Evolutionary conservation across 352 stramenopile species (phyloP), one percentile per base, ranked within the genome.

Genomic region (Blastocystis hominis): DNA sequence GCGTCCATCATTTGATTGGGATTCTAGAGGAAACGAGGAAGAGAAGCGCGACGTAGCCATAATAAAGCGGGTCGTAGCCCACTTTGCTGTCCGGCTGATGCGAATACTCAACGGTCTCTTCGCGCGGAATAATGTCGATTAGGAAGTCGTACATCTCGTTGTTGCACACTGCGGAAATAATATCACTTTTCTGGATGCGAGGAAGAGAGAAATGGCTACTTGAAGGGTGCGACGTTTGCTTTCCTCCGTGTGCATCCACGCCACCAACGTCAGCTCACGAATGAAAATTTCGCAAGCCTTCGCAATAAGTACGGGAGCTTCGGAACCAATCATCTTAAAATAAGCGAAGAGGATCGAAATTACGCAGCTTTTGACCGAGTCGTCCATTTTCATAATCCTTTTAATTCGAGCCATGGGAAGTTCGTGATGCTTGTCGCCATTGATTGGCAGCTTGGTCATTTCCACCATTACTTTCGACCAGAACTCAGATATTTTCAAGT

Each of bases 221-320:
- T 97, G 93, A 59, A 97, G 90, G 80, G 93, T 97, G 56, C 94
- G 91, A n/a, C 94, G 92, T 90, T 97, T 96, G 91, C 94, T 95
- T 89, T 96, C 93, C 88, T 96, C 93, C 42, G 93, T 95, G 90
- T 95, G 92, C 90, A 93, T 94, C 92, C 93, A 95, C 47, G 93
- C 92, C 44, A 93, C 92, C 77, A 96, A 88, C 80, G 92, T 95
- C 59, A 97, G 89, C 90, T 97, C 94, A 4, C 94, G 89, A 68
- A 96, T 96, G 88, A 97, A 97, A 90, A 97, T 95, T 88, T 97
- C 94, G 88, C 93, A 96, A n/a, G 94, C 94, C 90, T 97, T 97
- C 81, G 94, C 93, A 79, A 97, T 95, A 47, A 97, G 90, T 64
- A 97, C 93, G 6, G 94, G 94, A 38, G 94, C 94, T 76, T 97